A percentile compares a stretch with the other conserved stretches of the same genome.
phyloP scores from a whole-genome alignment of 352 stramenopile genomes.

The Globisporangium okanoganense region DNA sequence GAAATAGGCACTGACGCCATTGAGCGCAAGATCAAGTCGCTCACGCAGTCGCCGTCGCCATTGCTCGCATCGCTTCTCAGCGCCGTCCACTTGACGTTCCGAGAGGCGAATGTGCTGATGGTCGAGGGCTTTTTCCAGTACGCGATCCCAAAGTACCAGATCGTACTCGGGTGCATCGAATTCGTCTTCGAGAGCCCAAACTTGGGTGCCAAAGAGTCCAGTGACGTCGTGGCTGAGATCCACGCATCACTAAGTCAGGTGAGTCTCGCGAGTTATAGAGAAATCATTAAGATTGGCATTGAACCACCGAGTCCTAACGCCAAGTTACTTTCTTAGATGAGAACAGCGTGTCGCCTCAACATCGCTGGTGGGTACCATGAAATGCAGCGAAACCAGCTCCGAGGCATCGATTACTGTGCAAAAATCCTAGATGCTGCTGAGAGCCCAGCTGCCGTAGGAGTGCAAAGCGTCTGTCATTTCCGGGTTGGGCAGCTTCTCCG shows the following conservation, averaged over 20 bases:
- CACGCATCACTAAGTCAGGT: slow-evolving; percentile 5
- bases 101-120: slow-evolving; percentile 58
- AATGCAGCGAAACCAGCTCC: slow-evolving; percentile 50
- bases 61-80: slow-evolving; percentile 21
- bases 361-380: slow-evolving; percentile 58
- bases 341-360: slow-evolving; percentile 49
- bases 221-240: background rate
- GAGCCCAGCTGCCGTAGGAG: background rate
- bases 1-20: slow-evolving; percentile 3
- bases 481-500: slow-evolving; percentile 50
- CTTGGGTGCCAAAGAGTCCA: background rate
- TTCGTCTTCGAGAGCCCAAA: slow-evolving; percentile 15
- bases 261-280: background rate
- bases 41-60: slow-evolving; percentile 5
- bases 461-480: slow-evolving; percentile 32
- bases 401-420: slow-evolving; percentile 38
- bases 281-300: background rate
- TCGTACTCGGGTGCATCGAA: slow-evolving; percentile 33
- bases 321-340: slow-evolving; percentile 29
- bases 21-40: background rate
- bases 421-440: slow-evolving; percentile 23
- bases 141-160: slow-evolving; percentile 49
- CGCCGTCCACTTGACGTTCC: slow-evolving; percentile 31
- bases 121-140: slow-evolving; percentile 64
- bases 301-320: background rate